Base-by-base conservation (phyloP, 2,329 filamentous ascomycete species). In the Rutstroemia sp. region DNA sequence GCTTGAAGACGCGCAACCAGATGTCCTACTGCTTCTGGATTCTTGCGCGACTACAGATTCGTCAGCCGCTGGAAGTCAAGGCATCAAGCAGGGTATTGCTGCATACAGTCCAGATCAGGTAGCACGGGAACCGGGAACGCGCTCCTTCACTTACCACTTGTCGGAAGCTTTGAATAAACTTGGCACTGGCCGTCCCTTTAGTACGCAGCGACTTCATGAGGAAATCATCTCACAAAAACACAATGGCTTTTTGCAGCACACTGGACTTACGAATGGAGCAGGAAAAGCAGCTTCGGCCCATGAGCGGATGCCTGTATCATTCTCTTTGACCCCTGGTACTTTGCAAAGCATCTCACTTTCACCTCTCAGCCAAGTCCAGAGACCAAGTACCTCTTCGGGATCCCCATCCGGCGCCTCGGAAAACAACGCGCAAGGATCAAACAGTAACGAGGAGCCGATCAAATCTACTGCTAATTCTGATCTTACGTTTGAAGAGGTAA, bases 11-110 rank as follows among this genome's bases (percentile, higher is more conserved):
- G 77, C 80, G 2, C 78, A 79, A 59, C 83, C 81, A 4, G 83
- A 86, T 66, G 80, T 86, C 38, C 73, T 86, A 14, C 70, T 86
- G 5, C 70, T 86, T 12, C 73, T 86, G 25, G 83, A 86, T 67
- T 80, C 79, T n/a, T 84, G 81, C 64, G 76, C 78, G 10, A 67
- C 78, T n/a, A 74, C 75, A 30, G 78, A 84, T 59, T 72, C 73
- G 10, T 71, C 76, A 1, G 69, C 75, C 51, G 72, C 76, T 4
- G 77, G 78, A 23, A 78, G 76, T 57, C 75, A 79, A 63, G 81
- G 81, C 27, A 70, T 77, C 19, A 86, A 86, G 68, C 82, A 86
- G 67, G 77, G 77, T 46, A 83, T 86, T 61, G 81, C 82, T 5
- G 80, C 82, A n/a, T 79, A 74, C 63, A 75, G 73, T 1, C 73